phyloP scores from a whole-genome alignment of 441 rosid genomes.

The Populus hybrid region DNA sequence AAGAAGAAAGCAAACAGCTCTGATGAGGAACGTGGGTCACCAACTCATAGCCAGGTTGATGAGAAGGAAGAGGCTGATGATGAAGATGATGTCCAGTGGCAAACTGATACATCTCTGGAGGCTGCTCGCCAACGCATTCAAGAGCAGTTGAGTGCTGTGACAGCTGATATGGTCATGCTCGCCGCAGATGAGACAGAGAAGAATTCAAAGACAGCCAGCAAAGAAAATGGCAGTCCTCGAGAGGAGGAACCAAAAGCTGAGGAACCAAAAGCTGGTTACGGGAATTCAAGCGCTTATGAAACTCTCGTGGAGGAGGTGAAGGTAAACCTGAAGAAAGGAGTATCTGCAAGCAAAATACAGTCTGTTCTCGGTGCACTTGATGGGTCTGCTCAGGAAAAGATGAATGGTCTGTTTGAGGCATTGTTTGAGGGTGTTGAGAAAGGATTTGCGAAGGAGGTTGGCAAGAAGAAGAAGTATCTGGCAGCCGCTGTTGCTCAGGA shows the following conservation, averaged over 20 bases:
- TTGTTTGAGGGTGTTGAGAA: constrained; percentile 57
- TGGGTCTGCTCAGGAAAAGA: constrained; percentile 48
- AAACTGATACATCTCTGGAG: constrained; percentile 74
- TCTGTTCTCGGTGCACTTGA: constrained; percentile 40
- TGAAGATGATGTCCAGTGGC: constrained; percentile 68
- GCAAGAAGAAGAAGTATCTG: constrained; percentile 62
- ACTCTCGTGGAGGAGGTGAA: constrained; percentile 48
- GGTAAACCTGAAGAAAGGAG: constrained; percentile 43
- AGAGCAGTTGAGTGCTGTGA: constrained; percentile 71
- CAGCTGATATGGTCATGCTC: constrained; percentile 90
- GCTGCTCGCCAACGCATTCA: constrained; percentile 80
- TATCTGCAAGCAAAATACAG: constrained; percentile 46
- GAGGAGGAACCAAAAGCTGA: constrained; percentile 51
- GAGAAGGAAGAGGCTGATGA: constrained; percentile 43
- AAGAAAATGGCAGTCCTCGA: neutral
- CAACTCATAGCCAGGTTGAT: constrained; percentile 48
- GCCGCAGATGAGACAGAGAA: constrained; percentile 18
- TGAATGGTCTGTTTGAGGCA: constrained; percentile 53
- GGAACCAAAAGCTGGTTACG: constrained; percentile 43
- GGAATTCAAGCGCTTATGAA: constrained; percentile 13
- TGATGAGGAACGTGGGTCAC: constrained; percentile 68
- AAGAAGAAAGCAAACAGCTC: constrained; percentile 58
- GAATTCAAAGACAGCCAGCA: neutral
- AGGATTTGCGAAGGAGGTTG: constrained; percentile 55
- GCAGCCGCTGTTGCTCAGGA: constrained; percentile 43